Conservation (phyloP, 768 basidiomycete genomes). For the Naganishia onofrii region DNA sequence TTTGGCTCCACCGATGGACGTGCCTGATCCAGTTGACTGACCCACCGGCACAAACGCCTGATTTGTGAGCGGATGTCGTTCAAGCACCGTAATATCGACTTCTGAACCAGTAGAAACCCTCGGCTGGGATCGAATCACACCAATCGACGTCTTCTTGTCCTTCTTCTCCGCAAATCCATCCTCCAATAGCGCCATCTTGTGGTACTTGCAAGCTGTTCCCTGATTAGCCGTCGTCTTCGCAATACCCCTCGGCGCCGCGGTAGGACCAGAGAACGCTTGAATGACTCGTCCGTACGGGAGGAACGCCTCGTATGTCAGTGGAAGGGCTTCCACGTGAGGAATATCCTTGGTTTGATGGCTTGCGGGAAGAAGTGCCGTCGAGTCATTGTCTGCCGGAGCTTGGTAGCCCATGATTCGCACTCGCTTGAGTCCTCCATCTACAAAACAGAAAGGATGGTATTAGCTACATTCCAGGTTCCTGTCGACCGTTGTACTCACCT, state of each 20-base stretch:
- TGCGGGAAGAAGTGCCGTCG: slow-evolving; percentile 57
- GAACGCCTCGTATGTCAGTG: slow-evolving; percentile 82
- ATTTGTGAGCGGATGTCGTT: slow-evolving; percentile 27
- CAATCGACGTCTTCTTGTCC: slow-evolving; percentile 28
- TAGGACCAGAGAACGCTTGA: slow-evolving; percentile 73
- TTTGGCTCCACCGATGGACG: slow-evolving; percentile 49
- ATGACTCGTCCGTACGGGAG: slow-evolving; percentile 84
- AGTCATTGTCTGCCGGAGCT: slow-evolving; percentile 22
- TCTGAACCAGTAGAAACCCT: slow-evolving; percentile 32
- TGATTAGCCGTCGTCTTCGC: slow-evolving; percentile 72
- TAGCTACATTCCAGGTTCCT: not conserved
- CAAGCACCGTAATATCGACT: slow-evolving; percentile 40
- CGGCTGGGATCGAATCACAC: slow-evolving; percentile 32
- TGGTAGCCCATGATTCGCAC: slow-evolving; percentile 74
- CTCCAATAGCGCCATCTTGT: slow-evolving; percentile 74
- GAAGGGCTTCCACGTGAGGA: slow-evolving; percentile 51
- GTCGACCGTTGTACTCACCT: slow-evolving; percentile 43
- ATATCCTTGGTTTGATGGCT: slow-evolving; percentile 36
- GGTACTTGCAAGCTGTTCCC: slow-evolving; percentile 87
- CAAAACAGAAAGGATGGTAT: not conserved
- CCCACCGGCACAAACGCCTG: slow-evolving; percentile 95
- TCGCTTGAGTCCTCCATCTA: slow-evolving; percentile 90
- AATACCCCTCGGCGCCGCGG: slow-evolving; percentile 65
- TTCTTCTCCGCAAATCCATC: slow-evolving; percentile 30
- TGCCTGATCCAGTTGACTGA: slow-evolving; percentile 48